Conservation (phyloP, 176 grass and related monocot species). For the Oryza meridionalis region DNA sequence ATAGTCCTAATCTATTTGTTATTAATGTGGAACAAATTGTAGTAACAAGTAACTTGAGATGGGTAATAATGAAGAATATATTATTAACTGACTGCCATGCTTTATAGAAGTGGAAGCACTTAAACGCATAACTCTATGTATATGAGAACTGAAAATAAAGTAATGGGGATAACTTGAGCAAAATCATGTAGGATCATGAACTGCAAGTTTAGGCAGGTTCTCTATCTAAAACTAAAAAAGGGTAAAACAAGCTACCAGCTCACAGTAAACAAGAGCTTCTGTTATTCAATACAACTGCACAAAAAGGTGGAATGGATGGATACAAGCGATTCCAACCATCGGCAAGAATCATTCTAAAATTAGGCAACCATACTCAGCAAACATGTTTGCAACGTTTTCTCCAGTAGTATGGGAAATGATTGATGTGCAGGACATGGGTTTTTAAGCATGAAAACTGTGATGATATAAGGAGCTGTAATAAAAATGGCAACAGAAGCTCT, state of each 20-base stretch:
- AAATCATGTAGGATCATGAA: constrained; percentile 11
- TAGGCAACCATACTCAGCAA: not conserved
- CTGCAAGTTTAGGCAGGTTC: not conserved
- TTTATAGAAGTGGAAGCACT: not conserved
- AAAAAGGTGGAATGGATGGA: not conserved
- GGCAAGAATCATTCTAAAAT: not conserved
- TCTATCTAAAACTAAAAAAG: not conserved
- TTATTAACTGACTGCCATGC: not conserved
- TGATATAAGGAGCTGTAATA: not conserved
- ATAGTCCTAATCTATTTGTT: not conserved
- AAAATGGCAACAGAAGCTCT: not conserved
- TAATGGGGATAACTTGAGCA: not conserved
- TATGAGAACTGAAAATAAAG: not conserved
- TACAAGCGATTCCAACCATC: not conserved
- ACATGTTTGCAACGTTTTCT: not conserved
- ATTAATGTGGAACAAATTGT: not conserved
- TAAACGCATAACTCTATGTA: not conserved
- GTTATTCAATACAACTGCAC: not conserved
- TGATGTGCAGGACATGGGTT: not conserved
- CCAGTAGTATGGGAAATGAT: not conserved
- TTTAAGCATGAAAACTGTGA: not conserved
- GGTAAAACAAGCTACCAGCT: not conserved
- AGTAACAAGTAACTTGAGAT: not conserved
- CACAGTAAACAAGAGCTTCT: not conserved
- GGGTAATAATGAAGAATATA: not conserved